Evolutionary conservation across 129 eudicot species (phyloP), one percentile per base, ranked within the genome.

Genomic region (Cynara cardunculus): DNA sequence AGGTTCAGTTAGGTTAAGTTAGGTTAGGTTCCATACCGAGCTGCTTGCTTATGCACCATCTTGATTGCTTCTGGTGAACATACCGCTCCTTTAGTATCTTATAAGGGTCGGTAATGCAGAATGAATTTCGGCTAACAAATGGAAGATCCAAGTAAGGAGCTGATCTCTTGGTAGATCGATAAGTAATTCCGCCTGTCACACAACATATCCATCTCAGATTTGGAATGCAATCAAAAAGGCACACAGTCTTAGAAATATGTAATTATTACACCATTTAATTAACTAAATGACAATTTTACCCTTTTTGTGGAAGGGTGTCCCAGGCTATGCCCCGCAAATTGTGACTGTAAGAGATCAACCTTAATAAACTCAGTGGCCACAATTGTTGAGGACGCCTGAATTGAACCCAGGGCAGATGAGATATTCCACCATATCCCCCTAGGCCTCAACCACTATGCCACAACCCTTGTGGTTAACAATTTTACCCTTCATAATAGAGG

Each of bases 71-170:
- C 27, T 28, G 59, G 75, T 30, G 80, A 81, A 71, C 69, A 28
- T 65, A 61, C 61, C 25, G 27, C 65, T 66, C 73, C 76, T 67
- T 91, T 76, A 91, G 77, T 88, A 94, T 75, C 90, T 94, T 71
- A 94, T 87, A 31, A 94, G 90, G 37, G 97, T 87, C 0, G 98
- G 98, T 76, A 94, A 71, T 10, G 96, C 88, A 67, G 96, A 85
- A 79, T 94, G 90, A 46, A 94, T 96, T 85, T 90, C 96, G 1
- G 91, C 91, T 56, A 94, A 84, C 82, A 96, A 90, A 81, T 90
- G 96, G 84, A 94, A 94, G 76, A 90, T 90, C 98, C 98, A 94
- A 75, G 89, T 90, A 37, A 92, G 98, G 74, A 94, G 92, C 89
- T 94, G 98, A 76, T 92, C 98, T 73, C 86, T 87, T 10, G 98